A percentile compares a stretch with the other conserved stretches of the same genome.
phyloP scores from a whole-genome alignment of 169 alveolate genomes.

The Plasmodium falciparum region DNA sequence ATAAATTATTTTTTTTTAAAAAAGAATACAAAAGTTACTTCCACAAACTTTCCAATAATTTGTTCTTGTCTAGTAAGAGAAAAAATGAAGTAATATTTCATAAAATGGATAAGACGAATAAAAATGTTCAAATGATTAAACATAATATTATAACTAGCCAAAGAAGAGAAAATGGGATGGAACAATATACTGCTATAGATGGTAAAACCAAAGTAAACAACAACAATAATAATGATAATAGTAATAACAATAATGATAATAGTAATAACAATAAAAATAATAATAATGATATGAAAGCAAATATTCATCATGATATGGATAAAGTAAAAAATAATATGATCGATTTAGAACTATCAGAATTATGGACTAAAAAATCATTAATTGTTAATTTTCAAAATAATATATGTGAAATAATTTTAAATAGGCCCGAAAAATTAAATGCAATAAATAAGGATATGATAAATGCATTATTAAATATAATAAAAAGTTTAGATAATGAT shows the following conservation, averaged over 20 bases:
- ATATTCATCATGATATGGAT: neutral
- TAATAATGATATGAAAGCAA: neutral
- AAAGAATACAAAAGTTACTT: conserved; percentile 6
- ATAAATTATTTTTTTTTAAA: neutral
- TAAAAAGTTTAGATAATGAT: conserved; percentile 58
- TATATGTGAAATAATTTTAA: conserved; percentile 56
- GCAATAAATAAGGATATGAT: conserved; percentile 74
- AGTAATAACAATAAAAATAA: neutral
- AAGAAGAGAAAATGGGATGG: neutral
- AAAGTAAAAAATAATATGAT: conserved; percentile 14
- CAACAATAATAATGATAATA: neutral
- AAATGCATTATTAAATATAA: conserved; percentile 49
- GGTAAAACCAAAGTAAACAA: too few species aligned
- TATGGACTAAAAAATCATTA: conserved; percentile 62
- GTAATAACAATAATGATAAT: neutral
- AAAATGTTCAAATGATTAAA: neutral
- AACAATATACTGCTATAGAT: too few species aligned
- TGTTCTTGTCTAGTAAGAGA: neutral
- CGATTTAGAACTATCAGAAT: conserved; percentile 60
- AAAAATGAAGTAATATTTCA: conserved; percentile 21
- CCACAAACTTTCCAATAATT: neutral
- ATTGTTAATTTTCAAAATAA: conserved; percentile 42
- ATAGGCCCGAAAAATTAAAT: conserved; percentile 64
- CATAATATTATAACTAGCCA: conserved; percentile 12
- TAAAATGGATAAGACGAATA: conserved; percentile 28